phyloP scores from a whole-genome alignment of 176 grass and related monocot species.

The Oryza meridionalis region DNA sequence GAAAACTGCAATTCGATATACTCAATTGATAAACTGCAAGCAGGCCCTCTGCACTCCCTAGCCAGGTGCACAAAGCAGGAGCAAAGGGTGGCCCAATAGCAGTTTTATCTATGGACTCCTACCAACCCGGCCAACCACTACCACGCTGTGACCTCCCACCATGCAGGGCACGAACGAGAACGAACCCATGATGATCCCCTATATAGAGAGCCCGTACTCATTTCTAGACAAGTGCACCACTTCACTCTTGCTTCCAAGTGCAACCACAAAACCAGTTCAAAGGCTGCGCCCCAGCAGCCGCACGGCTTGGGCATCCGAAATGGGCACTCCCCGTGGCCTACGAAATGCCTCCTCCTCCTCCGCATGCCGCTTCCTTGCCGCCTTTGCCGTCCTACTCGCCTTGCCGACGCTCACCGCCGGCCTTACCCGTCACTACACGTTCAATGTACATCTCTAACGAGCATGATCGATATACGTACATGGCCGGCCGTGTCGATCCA shows the following conservation, averaged over 20 bases:
- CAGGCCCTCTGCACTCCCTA: not conserved
- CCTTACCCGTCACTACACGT: slow-evolving; percentile 64
- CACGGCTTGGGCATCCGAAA: not conserved
- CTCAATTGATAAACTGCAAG: not conserved
- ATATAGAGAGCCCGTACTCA: slow-evolving; percentile 55
- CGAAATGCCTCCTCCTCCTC: slow-evolving; percentile 11
- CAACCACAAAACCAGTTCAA: slow-evolving; percentile 11
- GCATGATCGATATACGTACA: not conserved
- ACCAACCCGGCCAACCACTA: slow-evolving; percentile 65
- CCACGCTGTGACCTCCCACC: slow-evolving; percentile 56
- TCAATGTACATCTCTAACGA: slow-evolving; percentile 44
- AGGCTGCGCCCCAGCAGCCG: not conserved
- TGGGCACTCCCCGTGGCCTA: slow-evolving; percentile 25
- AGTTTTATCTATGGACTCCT: slow-evolving; percentile 25
- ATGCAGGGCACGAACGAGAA: slow-evolving; percentile 55
- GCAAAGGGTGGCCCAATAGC: slow-evolving; percentile 29
- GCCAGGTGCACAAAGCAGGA: not conserved
- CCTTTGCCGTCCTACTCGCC: slow-evolving; percentile 39
- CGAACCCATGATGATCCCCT: slow-evolving; percentile 33
- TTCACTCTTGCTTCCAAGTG: slow-evolving; percentile 45
- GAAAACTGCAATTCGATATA: not conserved
- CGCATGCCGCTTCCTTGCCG: slow-evolving; percentile 31
- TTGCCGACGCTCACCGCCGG: slow-evolving; percentile 46
- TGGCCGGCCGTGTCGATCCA: not conserved
- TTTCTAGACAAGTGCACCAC: slow-evolving; percentile 40